Percentiles rank a stretch among this genome's conserved stretches.
Conservation (phyloP, 495 filamentous ascomycete genomes). For the Eremomyces bilateralis region DNA sequence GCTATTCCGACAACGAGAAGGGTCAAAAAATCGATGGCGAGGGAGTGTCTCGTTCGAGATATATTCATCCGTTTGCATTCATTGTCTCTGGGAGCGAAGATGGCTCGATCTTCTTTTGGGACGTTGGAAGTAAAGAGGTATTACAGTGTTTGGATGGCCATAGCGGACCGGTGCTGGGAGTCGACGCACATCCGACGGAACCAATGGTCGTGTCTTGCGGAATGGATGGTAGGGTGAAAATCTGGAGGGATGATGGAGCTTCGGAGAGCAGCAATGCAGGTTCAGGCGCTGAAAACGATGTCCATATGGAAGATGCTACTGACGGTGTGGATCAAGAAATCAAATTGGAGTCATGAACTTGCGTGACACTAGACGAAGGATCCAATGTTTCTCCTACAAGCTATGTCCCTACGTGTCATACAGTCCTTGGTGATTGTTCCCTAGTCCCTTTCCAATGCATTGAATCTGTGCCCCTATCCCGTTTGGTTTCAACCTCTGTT, state of each 20-base stretch:
- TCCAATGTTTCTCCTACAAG: too few species aligned
- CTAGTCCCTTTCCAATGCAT: too few species aligned
- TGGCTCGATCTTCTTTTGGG: conserved; percentile 69
- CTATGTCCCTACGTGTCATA: too few species aligned
- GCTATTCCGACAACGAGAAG: background rate
- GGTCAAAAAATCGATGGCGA: conserved; percentile 4
- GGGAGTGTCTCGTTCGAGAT: conserved; percentile 7
- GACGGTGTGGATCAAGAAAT: background rate
- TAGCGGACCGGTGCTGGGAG: conserved; percentile 61
- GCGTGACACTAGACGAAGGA: too few species aligned
- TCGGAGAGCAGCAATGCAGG: too few species aligned
- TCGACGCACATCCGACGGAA: conserved; percentile 34
- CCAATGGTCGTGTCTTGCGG: conserved; percentile 28
- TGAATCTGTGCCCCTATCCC: too few species aligned
- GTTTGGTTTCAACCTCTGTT: too few species aligned
- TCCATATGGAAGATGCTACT: background rate
- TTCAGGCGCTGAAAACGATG: background rate
- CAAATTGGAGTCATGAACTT: background rate
- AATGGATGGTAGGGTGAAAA: conserved; percentile 37
- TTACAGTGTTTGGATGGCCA: conserved; percentile 47
- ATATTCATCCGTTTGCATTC: conserved; percentile 37
- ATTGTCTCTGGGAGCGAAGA: conserved; percentile 73
- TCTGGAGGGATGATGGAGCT: conserved; percentile 29
- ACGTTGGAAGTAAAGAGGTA: conserved; percentile 63
- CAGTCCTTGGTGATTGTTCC: too few species aligned